Percentiles rank a stretch among this genome's conserved stretches.
Conservation (phyloP, 2,329 filamentous ascomycete species). For the Keithomyces neogunnii region DNA sequence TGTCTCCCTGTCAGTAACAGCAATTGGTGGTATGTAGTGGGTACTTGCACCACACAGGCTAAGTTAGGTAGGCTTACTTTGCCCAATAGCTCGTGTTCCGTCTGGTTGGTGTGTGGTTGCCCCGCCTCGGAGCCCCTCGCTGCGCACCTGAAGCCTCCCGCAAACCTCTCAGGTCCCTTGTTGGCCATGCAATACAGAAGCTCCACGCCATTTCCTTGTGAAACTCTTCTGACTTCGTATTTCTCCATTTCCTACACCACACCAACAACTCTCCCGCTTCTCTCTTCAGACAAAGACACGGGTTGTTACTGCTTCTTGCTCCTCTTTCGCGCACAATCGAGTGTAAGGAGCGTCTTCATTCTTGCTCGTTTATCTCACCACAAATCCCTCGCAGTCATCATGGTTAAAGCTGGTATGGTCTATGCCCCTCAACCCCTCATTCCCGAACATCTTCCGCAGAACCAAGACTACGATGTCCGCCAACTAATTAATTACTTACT, state of each 20-base stretch:
- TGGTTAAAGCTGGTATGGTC: constrained; percentile 53
- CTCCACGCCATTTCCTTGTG: not conserved
- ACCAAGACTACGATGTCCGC: not conserved
- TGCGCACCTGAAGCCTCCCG: not conserved
- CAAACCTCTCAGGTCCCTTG: not conserved
- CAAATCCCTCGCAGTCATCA: constrained; percentile 22
- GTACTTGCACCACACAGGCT: no score
- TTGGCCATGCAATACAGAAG: not conserved
- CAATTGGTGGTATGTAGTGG: no score
- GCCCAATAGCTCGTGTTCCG: not conserved
- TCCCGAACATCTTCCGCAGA: not conserved
- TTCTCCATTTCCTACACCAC: not conserved
- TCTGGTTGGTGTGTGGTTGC: not conserved
- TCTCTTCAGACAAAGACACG: not conserved
- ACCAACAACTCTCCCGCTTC: not conserved
- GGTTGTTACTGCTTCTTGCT: not conserved
- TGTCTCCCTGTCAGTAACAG: no score
- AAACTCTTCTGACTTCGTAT: not conserved
- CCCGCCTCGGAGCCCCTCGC: not conserved
- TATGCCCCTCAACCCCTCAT: constrained; percentile 16
- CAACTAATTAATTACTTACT: constrained; percentile 4
- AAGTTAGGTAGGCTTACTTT: not conserved
- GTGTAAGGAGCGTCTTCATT: not conserved
- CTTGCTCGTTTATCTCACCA: not conserved
- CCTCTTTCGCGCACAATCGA: not conserved